Percentiles rank a stretch among this genome's conserved stretches.
Conservation (phyloP, 2,329 filamentous ascomycete species). For the Fusarium praegraminearum region DNA sequence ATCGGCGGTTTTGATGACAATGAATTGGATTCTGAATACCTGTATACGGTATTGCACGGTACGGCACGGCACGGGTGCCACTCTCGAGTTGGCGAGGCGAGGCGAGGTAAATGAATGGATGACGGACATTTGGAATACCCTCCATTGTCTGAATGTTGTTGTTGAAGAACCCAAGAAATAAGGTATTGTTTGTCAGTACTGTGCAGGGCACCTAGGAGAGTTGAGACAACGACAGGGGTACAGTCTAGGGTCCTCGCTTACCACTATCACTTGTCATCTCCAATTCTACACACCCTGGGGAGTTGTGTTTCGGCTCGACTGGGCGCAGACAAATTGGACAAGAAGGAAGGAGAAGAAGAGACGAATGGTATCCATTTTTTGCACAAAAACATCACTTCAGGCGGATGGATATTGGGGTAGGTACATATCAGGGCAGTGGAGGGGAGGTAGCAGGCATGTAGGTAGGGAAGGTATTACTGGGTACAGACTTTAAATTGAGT, state of each 20-base stretch:
- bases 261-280: slow-evolving; percentile 38
- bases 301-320: slow-evolving; percentile 16
- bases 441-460: not conserved
- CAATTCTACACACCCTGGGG: slow-evolving; percentile 12
- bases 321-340: slow-evolving; percentile 18
- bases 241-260: slow-evolving; percentile 28
- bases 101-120: slow-evolving; percentile 8
- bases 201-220: slow-evolving; percentile 1
- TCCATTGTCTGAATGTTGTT: slow-evolving; percentile 11
- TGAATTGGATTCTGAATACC: slow-evolving; percentile 1
- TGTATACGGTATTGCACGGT: not conserved
- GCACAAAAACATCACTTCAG: not conserved
- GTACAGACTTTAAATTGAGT: slow-evolving; percentile 28
- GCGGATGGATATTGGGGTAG: slow-evolving; percentile 5
- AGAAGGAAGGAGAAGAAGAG: slow-evolving; percentile 17
- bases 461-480: not conserved
- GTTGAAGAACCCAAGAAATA: slow-evolving; percentile 27
- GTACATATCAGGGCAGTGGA: not conserved
- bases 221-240: slow-evolving; percentile 19
- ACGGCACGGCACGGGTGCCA: not conserved
- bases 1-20: slow-evolving; percentile 38
- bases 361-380: slow-evolving; percentile 12
- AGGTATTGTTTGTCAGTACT: not conserved
- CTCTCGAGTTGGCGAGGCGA: not conserved
- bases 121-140: slow-evolving; percentile 8